Conservation (phyloP, 1,139 yeast genomes). For the Blastobotrys indianensis region DNA sequence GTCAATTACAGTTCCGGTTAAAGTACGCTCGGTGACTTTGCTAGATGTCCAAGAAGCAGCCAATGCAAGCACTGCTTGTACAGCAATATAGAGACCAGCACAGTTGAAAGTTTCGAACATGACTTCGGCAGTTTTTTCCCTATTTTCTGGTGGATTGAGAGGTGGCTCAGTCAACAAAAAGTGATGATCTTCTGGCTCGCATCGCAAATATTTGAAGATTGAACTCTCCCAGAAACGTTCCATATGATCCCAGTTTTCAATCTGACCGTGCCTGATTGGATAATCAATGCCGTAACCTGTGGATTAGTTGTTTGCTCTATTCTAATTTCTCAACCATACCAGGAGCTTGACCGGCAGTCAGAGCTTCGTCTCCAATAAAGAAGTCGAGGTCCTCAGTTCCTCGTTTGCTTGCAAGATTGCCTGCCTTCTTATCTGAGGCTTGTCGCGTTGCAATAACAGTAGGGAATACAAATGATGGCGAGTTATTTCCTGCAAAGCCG, state of each 20-base stretch:
- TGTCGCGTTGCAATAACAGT: constrained; percentile 90
- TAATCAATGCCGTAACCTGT: constrained; percentile 73
- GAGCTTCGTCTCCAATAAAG: constrained; percentile 92
- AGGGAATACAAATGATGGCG: constrained; percentile 96
- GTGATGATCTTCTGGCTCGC: constrained; percentile 98
- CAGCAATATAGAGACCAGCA: constrained; percentile 97
- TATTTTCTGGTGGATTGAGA: constrained; percentile 88
- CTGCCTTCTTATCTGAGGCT: constrained; percentile 34
- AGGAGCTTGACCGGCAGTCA: constrained; percentile 83
- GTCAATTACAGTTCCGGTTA: constrained; percentile 97
- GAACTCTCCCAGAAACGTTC: constrained; percentile 98
- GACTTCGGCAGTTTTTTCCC: constrained; percentile 93
- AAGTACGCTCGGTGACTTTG: constrained; percentile 87
- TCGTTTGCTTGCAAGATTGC: constrained; percentile 44
- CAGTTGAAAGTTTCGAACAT: constrained; percentile 98
- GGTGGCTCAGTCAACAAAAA: constrained; percentile 96
- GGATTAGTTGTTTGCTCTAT: constrained; percentile 1
- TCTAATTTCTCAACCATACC: neutral
- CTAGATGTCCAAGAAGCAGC: constrained; percentile 99
- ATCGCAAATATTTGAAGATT: constrained; percentile 88
- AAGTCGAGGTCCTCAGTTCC: constrained; percentile 95
- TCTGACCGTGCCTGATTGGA: constrained; percentile 96
- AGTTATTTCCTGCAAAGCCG: constrained; percentile 97
- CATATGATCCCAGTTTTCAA: constrained; percentile 99
- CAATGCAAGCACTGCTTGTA: constrained; percentile 94